Conservation (phyloP, 2,329 filamentous ascomycete species). For the Fusarium coicis region DNA sequence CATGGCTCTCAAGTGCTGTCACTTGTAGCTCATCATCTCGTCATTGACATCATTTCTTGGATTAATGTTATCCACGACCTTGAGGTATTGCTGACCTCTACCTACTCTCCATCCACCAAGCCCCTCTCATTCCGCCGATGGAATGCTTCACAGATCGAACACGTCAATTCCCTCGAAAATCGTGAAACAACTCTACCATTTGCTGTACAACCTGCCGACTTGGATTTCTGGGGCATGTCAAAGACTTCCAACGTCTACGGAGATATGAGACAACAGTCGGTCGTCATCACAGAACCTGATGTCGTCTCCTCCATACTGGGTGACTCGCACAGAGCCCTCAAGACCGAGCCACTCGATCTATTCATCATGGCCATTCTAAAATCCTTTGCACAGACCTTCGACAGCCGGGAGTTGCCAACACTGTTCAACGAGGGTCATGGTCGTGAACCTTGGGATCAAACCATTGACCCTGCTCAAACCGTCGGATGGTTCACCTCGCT, state of each 20-base stretch:
- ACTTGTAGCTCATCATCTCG: constrained; percentile 51
- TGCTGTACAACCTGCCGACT: neutral
- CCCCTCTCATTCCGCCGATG: constrained; percentile 53
- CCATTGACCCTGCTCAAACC: constrained; percentile 51
- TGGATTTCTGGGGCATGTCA: constrained; percentile 38
- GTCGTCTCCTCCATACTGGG: constrained; percentile 27
- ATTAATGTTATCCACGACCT: constrained; percentile 56
- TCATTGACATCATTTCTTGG: constrained; percentile 60
- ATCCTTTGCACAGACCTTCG: constrained; percentile 51
- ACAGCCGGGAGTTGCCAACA: constrained; percentile 47
- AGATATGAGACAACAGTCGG: neutral
- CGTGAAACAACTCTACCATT: constrained; percentile 2
- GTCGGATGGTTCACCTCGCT: constrained; percentile 61
- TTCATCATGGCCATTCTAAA: constrained; percentile 49
- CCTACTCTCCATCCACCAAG: constrained; percentile 11
- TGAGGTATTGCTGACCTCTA: constrained; percentile 49
- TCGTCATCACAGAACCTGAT: constrained; percentile 6
- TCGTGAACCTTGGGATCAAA: constrained; percentile 49
- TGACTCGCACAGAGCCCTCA: constrained; percentile 45
- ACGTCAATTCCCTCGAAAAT: constrained; percentile 28
- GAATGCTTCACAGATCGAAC: constrained; percentile 49
- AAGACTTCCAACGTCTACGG: constrained; percentile 13
- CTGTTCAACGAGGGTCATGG: constrained; percentile 57
- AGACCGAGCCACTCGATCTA: constrained; percentile 53
- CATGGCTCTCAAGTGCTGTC: constrained; percentile 42